A percentile compares a stretch with the other conserved stretches of the same genome.
Conservation (phyloP, 177 flowering plant species). For the Vitis hybrid region DNA sequence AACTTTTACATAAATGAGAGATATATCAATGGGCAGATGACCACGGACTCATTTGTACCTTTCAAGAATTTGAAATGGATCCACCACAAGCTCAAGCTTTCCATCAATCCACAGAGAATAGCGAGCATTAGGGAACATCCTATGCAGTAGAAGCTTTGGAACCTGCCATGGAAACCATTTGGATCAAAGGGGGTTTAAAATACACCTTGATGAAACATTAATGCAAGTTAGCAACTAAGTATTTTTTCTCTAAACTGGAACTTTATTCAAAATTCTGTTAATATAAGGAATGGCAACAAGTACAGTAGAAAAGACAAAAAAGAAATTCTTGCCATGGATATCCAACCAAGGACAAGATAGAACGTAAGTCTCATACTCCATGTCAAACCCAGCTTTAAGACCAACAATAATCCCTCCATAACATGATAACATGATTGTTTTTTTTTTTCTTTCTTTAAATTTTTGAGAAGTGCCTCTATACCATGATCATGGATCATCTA, state of each 20-base stretch:
- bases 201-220: no score
- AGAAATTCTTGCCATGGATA: not conserved
- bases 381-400: not conserved
- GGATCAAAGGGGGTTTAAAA: slow-evolving; percentile 5
- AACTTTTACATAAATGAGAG: not conserved
- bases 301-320: not conserved
- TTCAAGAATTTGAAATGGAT: slow-evolving; percentile 55
- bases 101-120: slow-evolving; percentile 53
- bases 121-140: slow-evolving; percentile 47
- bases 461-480: no score
- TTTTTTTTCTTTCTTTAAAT: no score
- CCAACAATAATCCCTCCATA: not conserved
- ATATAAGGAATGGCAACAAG: not conserved
- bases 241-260: no score
- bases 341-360: not conserved
- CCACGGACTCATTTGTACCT: slow-evolving; percentile 25
- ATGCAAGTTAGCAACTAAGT: no score
- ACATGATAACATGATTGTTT: not conserved
- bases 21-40: not conserved
- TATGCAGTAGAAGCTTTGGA: slow-evolving; percentile 47
- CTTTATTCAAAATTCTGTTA: not conserved
- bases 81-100: slow-evolving; percentile 51
- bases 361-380: not conserved
- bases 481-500: not conserved
- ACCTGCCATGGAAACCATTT: slow-evolving; percentile 21